A percentile compares a stretch with the other conserved stretches of the same genome.
phyloP scores from a whole-genome alignment of 352 stramenopile genomes.

The Phytophthora aleatoria region DNA sequence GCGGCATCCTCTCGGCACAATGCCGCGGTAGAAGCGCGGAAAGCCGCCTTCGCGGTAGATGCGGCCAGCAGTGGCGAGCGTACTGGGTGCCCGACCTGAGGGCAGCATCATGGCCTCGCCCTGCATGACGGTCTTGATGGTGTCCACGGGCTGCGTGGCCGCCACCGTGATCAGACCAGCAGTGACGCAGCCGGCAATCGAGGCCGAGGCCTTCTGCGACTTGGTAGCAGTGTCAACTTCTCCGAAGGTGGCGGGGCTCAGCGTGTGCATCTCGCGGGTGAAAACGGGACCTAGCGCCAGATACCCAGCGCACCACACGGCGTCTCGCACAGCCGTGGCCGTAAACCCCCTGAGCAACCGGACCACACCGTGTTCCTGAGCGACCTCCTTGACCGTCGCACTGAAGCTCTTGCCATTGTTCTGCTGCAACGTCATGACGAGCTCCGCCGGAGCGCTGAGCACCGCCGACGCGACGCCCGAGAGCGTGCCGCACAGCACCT shows the following conservation, averaged over 20 bases:
- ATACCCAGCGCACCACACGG: conserved; percentile 80
- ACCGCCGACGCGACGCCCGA: conserved; percentile 66
- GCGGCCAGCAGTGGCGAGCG: conserved; percentile 45
- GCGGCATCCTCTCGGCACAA: conserved; percentile 76
- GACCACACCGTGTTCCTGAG: conserved; percentile 43
- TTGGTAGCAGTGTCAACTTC: conserved; percentile 46
- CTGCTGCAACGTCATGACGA: conserved; percentile 89
- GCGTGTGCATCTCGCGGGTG: conserved; percentile 61
- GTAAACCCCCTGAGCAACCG: conserved; percentile 69
- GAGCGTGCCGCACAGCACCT: conserved; percentile 64
- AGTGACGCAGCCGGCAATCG: conserved; percentile 65
- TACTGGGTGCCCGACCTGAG: conserved; percentile 39
- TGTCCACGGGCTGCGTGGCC: conserved; percentile 83
- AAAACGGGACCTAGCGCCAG: conserved; percentile 80
- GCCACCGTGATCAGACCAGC: conserved; percentile 77
- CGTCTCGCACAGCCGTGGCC: conserved; percentile 67
- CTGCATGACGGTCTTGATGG: conserved; percentile 87
- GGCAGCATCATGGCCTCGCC: conserved; percentile 65
- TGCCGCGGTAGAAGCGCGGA: conserved; percentile 67
- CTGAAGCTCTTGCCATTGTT: conserved; percentile 76
- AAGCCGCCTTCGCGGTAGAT: conserved; percentile 64
- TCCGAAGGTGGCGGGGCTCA: conserved; percentile 63
- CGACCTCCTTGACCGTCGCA: conserved; percentile 63
- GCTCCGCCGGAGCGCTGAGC: conserved; percentile 73
- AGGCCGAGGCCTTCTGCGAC: conserved; percentile 69